These are phyloP conservation scores for Nicotiana noctiflora DNA, from an alignment of 257 asterid genomes.

Conservation along the genomic window DNA sequence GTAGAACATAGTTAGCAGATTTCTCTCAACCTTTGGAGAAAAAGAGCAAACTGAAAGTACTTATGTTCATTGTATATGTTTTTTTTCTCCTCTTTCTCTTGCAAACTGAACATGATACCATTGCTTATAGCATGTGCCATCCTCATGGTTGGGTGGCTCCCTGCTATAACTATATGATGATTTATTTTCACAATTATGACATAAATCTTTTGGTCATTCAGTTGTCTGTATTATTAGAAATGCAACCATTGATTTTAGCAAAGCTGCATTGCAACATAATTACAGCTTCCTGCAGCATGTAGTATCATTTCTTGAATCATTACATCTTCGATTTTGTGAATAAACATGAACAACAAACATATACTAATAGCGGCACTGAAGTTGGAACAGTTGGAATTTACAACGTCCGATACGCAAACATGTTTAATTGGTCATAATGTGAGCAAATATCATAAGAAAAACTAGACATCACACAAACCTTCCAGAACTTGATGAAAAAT, in stretches of 20 bases:
- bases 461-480: conserved; percentile 32
- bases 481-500: conserved; percentile 56
- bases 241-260: no score
- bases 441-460: not conserved
- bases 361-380: not conserved
- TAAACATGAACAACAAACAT: not conserved
- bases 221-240: not conserved
- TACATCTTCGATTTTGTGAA: not conserved
- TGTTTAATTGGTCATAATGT: not conserved
- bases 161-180: not conserved
- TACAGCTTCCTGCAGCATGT: no score
- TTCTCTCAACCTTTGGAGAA: not conserved
- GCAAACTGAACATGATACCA: not conserved
- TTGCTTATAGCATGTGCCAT: not conserved
- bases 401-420: not conserved
- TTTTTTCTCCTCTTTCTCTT: not conserved
- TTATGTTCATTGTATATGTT: not conserved
- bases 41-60: not conserved
- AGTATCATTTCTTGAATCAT: not conserved
- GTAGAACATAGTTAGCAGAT: not conserved
- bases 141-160: not conserved
- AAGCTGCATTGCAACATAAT: no score
- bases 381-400: not conserved
- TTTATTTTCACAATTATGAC: no score
- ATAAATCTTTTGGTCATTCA: not conserved